phyloP scores from a whole-genome alignment of 208 protist species.

The Strigomonas galati region DNA sequence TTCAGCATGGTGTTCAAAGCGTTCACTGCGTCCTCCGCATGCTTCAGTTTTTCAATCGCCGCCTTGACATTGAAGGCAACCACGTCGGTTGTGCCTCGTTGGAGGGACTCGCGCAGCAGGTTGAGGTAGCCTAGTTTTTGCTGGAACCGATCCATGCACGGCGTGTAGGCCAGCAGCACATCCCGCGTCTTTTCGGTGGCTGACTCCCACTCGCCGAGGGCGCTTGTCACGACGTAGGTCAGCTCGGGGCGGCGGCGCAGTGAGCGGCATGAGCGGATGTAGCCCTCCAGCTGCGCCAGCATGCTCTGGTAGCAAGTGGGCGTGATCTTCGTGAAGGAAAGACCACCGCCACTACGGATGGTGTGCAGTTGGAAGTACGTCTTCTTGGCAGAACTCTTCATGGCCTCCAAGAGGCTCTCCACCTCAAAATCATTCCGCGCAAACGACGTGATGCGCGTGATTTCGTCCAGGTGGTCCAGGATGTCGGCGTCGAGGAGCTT shows the following conservation, averaged over 20 bases:
- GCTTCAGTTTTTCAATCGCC: constrained; percentile 9
- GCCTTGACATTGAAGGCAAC: background rate
- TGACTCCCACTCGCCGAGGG: constrained; percentile 71
- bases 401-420: constrained; percentile 74
- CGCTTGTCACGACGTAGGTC: constrained; percentile 48
- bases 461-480: constrained; percentile 42
- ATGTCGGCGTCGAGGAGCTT: constrained; percentile 67
- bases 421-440: constrained; percentile 74
- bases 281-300: constrained; percentile 46
- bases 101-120: background rate
- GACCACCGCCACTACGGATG: background rate
- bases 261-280: constrained; percentile 37
- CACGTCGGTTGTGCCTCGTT: background rate
- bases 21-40: constrained; percentile 25
- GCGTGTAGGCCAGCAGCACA: constrained; percentile 44
- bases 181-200: constrained; percentile 57
- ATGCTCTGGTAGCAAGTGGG: background rate
- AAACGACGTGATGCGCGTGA: constrained; percentile 59
- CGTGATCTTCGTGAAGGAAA: background rate
- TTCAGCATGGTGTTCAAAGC: constrained; percentile 37
- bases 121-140: constrained; percentile 7
- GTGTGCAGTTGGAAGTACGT: constrained; percentile 59
- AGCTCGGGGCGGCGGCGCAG: constrained; percentile 51
- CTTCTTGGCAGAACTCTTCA: constrained; percentile 82
- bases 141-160: constrained; percentile 39